These are phyloP conservation scores for Funneliformis geosporum DNA, from an alignment of 192 early-diverging fungal species.

Conservation along the genomic window DNA sequence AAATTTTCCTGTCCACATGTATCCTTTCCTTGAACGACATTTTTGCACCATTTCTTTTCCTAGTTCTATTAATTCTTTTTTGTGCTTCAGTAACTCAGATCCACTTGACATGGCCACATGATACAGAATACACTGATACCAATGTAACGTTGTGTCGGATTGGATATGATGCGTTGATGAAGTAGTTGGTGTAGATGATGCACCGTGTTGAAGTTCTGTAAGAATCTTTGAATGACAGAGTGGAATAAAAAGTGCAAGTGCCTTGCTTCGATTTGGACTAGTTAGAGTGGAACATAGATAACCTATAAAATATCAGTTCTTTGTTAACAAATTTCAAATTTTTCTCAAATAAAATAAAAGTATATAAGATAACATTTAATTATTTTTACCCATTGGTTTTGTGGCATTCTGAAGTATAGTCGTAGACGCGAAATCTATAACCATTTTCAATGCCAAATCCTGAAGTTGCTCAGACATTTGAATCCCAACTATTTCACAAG, in stretches of 20 bases:
- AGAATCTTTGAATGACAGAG: conserved; percentile 58
- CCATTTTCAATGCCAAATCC: conserved; percentile 57
- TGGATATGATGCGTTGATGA: conserved; percentile 46
- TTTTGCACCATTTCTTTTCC: conserved; percentile 49
- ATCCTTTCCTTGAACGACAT: conserved; percentile 64
- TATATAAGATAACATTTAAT: no score
- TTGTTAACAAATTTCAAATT: background rate
- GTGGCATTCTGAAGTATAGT: conserved; percentile 70
- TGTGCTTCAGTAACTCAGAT: conserved; percentile 50
- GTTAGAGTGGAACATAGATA: conserved; percentile 48
- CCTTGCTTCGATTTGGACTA: conserved; percentile 44
- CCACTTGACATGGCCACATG: conserved; percentile 55
- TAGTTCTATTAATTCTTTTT: conserved; percentile 51
- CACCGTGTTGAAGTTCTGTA: conserved; percentile 66
- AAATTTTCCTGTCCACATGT: conserved; percentile 71
- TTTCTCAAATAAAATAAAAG: background rate
- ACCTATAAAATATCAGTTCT: conserved; percentile 11
- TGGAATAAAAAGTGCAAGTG: conserved; percentile 60
- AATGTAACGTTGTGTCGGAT: conserved; percentile 73
- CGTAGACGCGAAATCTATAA: conserved; percentile 60
- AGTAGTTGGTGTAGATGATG: conserved; percentile 52
- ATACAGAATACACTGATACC: conserved; percentile 72
- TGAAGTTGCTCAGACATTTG: conserved; percentile 70
- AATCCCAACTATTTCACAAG: conserved; percentile 66
- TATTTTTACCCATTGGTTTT: conserved; percentile 58